Base-by-base conservation (phyloP, 2,329 filamentous ascomycete genomes). In the Fusarium denticulatum region DNA sequence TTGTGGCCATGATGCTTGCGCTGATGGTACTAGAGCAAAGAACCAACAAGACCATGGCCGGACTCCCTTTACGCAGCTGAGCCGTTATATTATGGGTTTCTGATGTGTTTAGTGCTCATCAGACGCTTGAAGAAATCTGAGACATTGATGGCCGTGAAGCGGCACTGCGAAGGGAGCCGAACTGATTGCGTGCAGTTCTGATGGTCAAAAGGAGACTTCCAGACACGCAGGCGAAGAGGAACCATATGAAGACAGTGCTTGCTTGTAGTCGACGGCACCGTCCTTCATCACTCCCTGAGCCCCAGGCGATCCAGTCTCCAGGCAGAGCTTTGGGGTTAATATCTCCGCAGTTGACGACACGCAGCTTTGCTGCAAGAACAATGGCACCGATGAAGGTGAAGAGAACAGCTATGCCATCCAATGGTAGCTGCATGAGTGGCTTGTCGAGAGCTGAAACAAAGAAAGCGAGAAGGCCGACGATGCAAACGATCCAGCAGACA, bases 181-280 rank as follows among this genome's bases (percentile, higher is more conserved):
- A 79, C 57, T 64, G 82, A 80, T 86, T 83, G 45, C 89, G 86
- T 75, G 87, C 85, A 65, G 87, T 86, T 67, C 84, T 83, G 77
- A 90, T 80, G 62, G 87, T 83, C 71, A 93, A 86, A 78, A 89
- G 84, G 49, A 90, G 80, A 45, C 87, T 86, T 7, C 85, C 90
- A 34, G 85, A 83, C 78, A 92, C 93, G 32, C 88, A 85, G 43
- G 84, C 87, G 80, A 92, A 94, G 55, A 94, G 88, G 83, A 95
- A 95, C 92, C 92, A 96, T 83, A 94, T 87, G 84, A 96, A 96
- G 42, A 89, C 92, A 39, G 89, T 90, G 71, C 89, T 88, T 42
- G 93, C 93, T 84, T 95, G 93, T 22, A 94, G 88, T 83, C 94
- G 90, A 71, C 89, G 90, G 84, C 93, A 95, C 73, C 92, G 88